Percentiles rank a stretch among this genome's conserved stretches.
Conservation (phyloP, 495 filamentous ascomycete species). For the Xeromyces bisporus region DNA sequence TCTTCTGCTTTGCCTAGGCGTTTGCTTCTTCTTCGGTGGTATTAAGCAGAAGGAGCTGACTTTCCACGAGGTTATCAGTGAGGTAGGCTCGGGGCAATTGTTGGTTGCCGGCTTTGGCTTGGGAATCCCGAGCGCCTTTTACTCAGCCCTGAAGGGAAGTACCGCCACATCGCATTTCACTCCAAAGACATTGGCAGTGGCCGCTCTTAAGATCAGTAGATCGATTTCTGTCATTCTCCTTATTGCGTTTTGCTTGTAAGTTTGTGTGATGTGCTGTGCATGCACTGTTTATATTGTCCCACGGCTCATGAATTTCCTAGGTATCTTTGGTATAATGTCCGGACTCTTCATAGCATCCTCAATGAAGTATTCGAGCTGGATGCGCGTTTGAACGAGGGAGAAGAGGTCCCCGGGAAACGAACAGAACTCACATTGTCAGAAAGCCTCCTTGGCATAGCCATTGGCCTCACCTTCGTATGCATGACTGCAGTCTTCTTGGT, state of each 20-base stretch:
- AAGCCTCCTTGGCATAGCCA: conserved; percentile 44
- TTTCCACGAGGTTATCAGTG: conserved; percentile 62
- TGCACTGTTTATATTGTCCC: no score
- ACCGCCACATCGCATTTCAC: conserved; percentile 16
- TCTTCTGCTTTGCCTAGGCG: conserved; percentile 54
- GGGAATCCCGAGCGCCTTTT: conserved; percentile 66
- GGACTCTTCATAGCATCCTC: conserved; percentile 69
- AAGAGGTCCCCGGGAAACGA: conserved; percentile 42
- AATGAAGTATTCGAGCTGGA: conserved; percentile 52
- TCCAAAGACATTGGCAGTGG: conserved; percentile 22
- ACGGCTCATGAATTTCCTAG: no score
- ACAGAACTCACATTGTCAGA: conserved; percentile 68
- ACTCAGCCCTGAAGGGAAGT: conserved; percentile 35
- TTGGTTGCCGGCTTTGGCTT: conserved; percentile 72
- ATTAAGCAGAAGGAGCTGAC: conserved; percentile 43
- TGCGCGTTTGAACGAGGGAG: conserved; percentile 53
- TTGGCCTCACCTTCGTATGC: conserved; percentile 58
- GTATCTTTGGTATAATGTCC: conserved; percentile 68
- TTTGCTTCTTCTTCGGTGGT: conserved; percentile 66
- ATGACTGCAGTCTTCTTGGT: conserved; percentile 74
- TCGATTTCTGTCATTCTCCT: conserved; percentile 64
- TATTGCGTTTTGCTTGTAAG: conserved; percentile 48
- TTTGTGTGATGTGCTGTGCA: no score
- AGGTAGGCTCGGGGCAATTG: conserved; percentile 65
- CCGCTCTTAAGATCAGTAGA: conserved; percentile 52